Base-by-base conservation (phyloP, 495 filamentous ascomycete genomes). In the Xylaria castorea region DNA sequence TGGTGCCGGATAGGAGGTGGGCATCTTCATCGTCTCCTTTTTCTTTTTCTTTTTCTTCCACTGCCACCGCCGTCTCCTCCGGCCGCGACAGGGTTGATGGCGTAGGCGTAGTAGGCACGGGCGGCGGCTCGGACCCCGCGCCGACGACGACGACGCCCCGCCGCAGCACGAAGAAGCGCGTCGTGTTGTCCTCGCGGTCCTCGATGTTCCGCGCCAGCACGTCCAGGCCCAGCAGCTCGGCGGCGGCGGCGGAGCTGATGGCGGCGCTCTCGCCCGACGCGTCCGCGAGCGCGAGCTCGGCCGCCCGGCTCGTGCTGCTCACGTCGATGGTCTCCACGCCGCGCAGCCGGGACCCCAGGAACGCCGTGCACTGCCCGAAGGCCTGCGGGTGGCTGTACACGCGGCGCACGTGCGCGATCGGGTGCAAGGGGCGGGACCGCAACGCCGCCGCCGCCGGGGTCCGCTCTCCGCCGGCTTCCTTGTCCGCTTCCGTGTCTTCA, bases 311-410 rank as follows among this genome's bases (percentile, higher is more conserved):
- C 1, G 96, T 99, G 2, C 93, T 97, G 55, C 91, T 92, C 51
- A 94, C 92, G 79, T 99, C 95, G 46, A 95, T 87, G 55, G 89
- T 86, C 82, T 96, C 93, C 9, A 92, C 83, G 32, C 88, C 88
- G 69, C 90, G 90, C 66, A 96, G 87, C 75, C 90, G 82, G 58
- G 83, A 76, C 8, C 84, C 83, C 7, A 97, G 82, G 76, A 97
- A 97, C n/a, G 58, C 72, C n/a, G 89, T 89, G 77, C 94, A 97
- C 83, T 99, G 96, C 5, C 94, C 95, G 85, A 94, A 96, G 40
- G 93, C 96, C 82, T 98, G 96, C 20, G 94, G 93, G 80, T 99
- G 96, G 32, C 93, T 95, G 82, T 97, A 97, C 60, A 99, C 80
- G 50, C 86, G 83, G 42, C 81, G 80, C 73, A 93, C 75, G 72